Evolutionary conservation across 257 asterid species (phyloP), one percentile per base, ranked within the genome.

Genomic region (Solanum appendiculatum): DNA sequence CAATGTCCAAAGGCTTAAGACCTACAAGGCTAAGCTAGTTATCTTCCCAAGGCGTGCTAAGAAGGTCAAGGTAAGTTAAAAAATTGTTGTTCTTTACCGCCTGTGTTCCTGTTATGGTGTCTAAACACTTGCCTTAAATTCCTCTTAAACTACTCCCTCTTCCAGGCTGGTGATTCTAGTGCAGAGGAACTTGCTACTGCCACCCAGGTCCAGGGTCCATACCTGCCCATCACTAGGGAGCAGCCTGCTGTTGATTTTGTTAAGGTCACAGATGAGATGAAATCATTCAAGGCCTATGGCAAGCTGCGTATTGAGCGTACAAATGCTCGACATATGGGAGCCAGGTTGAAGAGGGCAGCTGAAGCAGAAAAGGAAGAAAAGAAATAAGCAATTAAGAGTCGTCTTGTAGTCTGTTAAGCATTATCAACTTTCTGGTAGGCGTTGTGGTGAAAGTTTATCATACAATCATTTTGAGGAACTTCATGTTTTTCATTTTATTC

Each of bases 1-100:
- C 39, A 90, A 90, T 66, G 87, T 86, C 80, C 91, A 90, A 83
- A 88, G 91, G 80, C 88, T 90, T 1, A 90, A 90, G 90, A 86
- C 90, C 31, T 90, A 87, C 85, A 86, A 90, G 58, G 91, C 91
- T 31, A 87, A 90, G 44, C 82, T 90, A 25, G 91, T 90, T 33
- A 64, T 90, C 88, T 90, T 90, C 89, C 90, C 91, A 73, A 82
- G 91, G 64, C 88, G 86, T 51, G 88, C 90, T 34, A 84, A 48
- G 46, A 88, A 89, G 7, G 44, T 80, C 83, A 89, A 89, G 89
- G 91, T 89, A 70, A 25, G 2, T 39, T 66, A 2, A 9, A 29
- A 48, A 48, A 80, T 1, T 5, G 2, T 5, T 46, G 36, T 16
- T 18, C 42, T 46, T 29, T 46, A 12, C 20, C 3, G 2, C 1